These are phyloP conservation scores for Paspalum vaginatum DNA, from an alignment of 176 grass and related monocot genomes.

Conservation along the genomic window DNA sequence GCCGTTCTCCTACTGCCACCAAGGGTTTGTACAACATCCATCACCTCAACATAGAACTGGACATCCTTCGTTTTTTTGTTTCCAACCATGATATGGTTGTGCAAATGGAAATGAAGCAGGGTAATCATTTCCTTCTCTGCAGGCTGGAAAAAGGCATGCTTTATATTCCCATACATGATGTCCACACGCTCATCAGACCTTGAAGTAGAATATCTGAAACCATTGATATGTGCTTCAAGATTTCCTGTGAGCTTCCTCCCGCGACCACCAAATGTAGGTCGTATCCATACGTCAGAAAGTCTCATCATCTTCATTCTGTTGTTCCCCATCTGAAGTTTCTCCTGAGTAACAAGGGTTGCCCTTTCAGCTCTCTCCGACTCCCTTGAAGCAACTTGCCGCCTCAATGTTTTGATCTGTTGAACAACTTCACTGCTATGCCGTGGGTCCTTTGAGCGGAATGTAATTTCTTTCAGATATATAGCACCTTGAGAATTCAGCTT, in stretches of 20 bases:
- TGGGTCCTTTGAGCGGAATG: conserved; percentile 77
- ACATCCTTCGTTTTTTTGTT: conserved; percentile 96
- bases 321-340: conserved; percentile 73
- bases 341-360: conserved; percentile 89
- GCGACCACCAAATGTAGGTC: conserved; percentile 75
- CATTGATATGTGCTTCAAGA: conserved; percentile 89
- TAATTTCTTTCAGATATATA: conserved; percentile 84
- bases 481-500: conserved; percentile 68
- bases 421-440: conserved; percentile 88
- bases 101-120: conserved; percentile 81
- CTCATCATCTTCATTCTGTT: conserved; percentile 72
- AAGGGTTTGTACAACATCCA: conserved; percentile 90
- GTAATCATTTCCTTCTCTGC: conserved; percentile 96
- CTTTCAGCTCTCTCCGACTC: conserved; percentile 91
- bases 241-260: conserved; percentile 72
- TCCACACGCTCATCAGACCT: conserved; percentile 83
- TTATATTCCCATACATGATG: conserved; percentile 85
- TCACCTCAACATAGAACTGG: conserved; percentile 94
- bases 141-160: conserved; percentile 97
- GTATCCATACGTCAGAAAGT: conserved; percentile 85
- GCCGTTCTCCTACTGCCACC: conserved; percentile 64
- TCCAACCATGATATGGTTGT: conserved; percentile 93
- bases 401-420: conserved; percentile 82
- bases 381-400: conserved; percentile 82
- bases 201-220: conserved; percentile 77